Base-by-base conservation (phyloP, 345 rosid species). In the Linum trigynum region DNA sequence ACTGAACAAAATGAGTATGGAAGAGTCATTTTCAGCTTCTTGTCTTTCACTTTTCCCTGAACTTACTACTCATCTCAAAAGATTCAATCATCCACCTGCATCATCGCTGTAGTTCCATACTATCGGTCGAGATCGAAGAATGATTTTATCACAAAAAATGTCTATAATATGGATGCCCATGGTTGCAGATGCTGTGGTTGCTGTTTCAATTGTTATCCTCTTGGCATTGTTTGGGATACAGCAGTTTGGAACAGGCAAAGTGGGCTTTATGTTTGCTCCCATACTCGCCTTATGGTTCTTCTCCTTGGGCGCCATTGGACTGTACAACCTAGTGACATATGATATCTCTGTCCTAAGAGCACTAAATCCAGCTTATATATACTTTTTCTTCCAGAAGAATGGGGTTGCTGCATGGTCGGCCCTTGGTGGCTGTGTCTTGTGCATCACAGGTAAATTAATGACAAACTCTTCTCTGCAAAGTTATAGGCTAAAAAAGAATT, bases 371-470 rank as follows among this genome's bases (percentile, higher is more conserved):
- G 78, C 71, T 59, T 95, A 91, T 57, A 85, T 95, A 55, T 79
- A 80, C 72, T 74, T 80, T 57, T 95, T 88, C 86, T 89, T 90
- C 80, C 82, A 80, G 72, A 91, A 84, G 81, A 91, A 95, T 82
- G 81, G 82, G 70, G 64, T 23, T 65, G 75, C 76, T 36, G 96
- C 96, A 40, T 91, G 95, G 95, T 91, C 91, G 60, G 87, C 97
- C 69, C 97, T 91, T 59, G 97, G 97, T 64, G 99, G 99, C 57
- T 89, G 99, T 8, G 88, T 92, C 72, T 82, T 92, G 73, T 92
- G 97, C 79, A 84, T 92, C 65, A 88, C 98, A 80, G 97, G 98
- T 87, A 78, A 23, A 23, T 23, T 23, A 23, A 23, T 23, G 32
- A 23, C 32, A 23, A 23, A 23, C 32, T 23, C 35, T 10, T 57